A percentile compares a stretch with the other conserved stretches of the same genome.
phyloP scores from a whole-genome alignment of 164 flowering plant species.

The Dillenia suffruticosa region DNA sequence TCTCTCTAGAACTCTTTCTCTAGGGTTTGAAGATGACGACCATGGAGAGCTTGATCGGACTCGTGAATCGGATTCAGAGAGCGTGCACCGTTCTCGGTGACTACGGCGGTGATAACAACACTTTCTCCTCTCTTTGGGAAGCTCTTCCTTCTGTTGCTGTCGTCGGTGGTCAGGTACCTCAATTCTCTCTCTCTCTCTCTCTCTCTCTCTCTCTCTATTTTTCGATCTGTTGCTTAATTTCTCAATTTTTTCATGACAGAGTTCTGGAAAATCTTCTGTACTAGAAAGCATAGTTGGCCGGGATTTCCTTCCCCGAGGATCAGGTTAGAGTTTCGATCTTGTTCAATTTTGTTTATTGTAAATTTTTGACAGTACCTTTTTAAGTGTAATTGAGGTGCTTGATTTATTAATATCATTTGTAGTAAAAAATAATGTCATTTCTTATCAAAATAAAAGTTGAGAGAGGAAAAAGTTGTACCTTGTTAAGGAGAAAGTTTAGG shows the following conservation, averaged over 20 bases:
- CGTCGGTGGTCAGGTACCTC: conserved; percentile 70
- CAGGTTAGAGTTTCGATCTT: conserved; percentile 35
- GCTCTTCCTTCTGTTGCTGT: conserved; percentile 74
- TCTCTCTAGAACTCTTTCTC: neutral
- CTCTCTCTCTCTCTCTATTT: neutral
- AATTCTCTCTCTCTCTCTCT: conserved; percentile 8
- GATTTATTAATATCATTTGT: too few species aligned
- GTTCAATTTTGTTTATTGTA: too few species aligned
- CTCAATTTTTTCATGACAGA: conserved; percentile 27
- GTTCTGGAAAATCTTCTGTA: conserved; percentile 87
- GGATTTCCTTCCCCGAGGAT: conserved; percentile 86
- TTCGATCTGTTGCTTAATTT: conserved; percentile 1
- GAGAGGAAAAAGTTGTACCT: too few species aligned
- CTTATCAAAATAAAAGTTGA: too few species aligned
- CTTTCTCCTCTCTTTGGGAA: conserved; percentile 72
- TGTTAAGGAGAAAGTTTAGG: too few species aligned
- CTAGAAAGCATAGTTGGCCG: conserved; percentile 84
- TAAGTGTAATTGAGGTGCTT: too few species aligned
- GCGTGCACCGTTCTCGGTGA: conserved; percentile 89
- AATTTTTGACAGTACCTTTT: neutral
- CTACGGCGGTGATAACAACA: conserved; percentile 46
- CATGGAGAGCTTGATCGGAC: conserved; percentile 93
- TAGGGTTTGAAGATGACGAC: conserved; percentile 39
- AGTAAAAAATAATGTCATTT: too few species aligned
- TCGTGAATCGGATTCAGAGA: conserved; percentile 79